Percentiles rank a stretch among this genome's conserved stretches.
Conservation (phyloP, 2,329 filamentous ascomycete species). For the Fusarium tupiense region DNA sequence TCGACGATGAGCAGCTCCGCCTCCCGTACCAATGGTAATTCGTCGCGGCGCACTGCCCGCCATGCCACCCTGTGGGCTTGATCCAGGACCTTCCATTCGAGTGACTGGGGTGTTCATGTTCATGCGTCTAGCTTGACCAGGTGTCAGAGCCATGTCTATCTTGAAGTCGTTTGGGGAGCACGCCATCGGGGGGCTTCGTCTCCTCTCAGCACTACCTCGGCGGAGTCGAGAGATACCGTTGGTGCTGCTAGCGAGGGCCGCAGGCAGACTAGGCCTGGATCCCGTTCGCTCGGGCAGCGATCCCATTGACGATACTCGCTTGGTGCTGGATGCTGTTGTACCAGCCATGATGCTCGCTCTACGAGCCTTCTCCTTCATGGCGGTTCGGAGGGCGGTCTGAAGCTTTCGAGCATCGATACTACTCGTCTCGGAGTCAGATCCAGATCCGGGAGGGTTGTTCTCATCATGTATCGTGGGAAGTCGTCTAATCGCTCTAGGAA, state of each 20-base stretch:
- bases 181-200: constrained; percentile 62
- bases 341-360: constrained; percentile 52
- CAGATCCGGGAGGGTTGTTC: constrained; percentile 61
- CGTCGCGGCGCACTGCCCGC: constrained; percentile 45
- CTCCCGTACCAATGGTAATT: constrained; percentile 51
- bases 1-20: constrained; percentile 42
- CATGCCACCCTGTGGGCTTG: constrained; percentile 39
- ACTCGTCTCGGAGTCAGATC: constrained; percentile 61
- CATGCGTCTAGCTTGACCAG: constrained; percentile 67
- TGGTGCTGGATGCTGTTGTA: constrained; percentile 49
- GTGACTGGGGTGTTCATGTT: constrained; percentile 56
- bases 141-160: constrained; percentile 56
- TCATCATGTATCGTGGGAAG: constrained; percentile 58
- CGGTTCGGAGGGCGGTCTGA: constrained; percentile 63
- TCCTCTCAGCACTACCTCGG: constrained; percentile 60
- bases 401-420: constrained; percentile 64
- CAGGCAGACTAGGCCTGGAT: constrained; percentile 51
- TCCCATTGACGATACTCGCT: constrained; percentile 59
- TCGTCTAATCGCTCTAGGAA: constrained; percentile 47
- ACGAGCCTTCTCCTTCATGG: constrained; percentile 58
- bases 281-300: constrained; percentile 45
- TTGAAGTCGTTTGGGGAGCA: constrained; percentile 59
- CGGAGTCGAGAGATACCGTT: constrained; percentile 67
- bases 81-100: constrained; percentile 42
- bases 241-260: constrained; percentile 58